phyloP scores from a whole-genome alignment of 352 stramenopile genomes.

The Globisporangium apiculatum region DNA sequence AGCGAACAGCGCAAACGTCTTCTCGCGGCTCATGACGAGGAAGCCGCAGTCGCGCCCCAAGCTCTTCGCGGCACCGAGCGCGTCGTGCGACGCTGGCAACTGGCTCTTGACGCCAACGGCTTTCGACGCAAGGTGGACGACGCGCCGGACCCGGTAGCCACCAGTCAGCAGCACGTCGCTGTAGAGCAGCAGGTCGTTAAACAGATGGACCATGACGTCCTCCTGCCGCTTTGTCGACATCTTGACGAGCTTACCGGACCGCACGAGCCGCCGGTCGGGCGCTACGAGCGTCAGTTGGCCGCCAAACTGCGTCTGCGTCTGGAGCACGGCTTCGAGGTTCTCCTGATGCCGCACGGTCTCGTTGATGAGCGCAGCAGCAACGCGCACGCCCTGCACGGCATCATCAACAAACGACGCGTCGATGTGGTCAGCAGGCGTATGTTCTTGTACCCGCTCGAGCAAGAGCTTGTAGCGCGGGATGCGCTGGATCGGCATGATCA shows the following conservation, averaged over 20 bases:
- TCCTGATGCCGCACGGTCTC: constrained; percentile 80
- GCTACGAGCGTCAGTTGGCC: constrained; percentile 70
- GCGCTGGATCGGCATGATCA: constrained; percentile 91
- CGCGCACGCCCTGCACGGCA: constrained; percentile 48
- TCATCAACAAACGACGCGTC: constrained; percentile 59
- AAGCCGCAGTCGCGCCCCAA: constrained; percentile 56
- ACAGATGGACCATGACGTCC: constrained; percentile 80
- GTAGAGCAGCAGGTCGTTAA: constrained; percentile 84
- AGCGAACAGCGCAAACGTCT: constrained; percentile 77
- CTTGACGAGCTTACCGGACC: constrained; percentile 69
- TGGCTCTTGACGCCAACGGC: constrained; percentile 58
- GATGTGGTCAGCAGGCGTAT: constrained; percentile 48
- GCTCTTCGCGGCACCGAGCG: constrained; percentile 38
- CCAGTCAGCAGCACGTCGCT: constrained; percentile 67
- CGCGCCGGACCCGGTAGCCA: constrained; percentile 60
- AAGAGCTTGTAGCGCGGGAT: constrained; percentile 90
- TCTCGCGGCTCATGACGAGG: constrained; percentile 71
- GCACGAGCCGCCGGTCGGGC: constrained; percentile 45
- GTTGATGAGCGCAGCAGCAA: constrained; percentile 72
- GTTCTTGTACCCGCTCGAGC: constrained; percentile 66
- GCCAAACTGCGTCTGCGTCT: constrained; percentile 73
- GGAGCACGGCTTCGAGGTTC: constrained; percentile 69
- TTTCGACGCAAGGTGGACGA: constrained; percentile 69
- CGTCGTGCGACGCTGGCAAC: constrained; percentile 39
- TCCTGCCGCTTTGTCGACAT: constrained; percentile 79